phyloP scores from a whole-genome alignment of 2,329 filamentous ascomycete genomes.

The Fusarium udum region DNA sequence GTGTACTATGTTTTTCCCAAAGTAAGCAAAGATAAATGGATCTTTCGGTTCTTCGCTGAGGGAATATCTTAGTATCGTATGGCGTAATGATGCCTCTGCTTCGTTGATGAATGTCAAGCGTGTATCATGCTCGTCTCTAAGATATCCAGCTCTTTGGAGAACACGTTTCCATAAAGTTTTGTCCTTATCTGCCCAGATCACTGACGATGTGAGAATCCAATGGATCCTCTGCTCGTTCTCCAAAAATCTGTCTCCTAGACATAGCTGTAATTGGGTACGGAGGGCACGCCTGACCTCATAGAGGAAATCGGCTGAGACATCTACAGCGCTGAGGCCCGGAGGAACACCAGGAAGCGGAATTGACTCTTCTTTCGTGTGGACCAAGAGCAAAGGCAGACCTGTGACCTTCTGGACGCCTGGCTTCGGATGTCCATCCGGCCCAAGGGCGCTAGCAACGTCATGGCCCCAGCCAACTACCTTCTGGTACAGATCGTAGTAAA shows the following conservation, averaged over 20 bases:
- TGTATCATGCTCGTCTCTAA: neutral
- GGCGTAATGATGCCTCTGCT: neutral
- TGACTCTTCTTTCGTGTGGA: neutral
- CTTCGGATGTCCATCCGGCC: neutral
- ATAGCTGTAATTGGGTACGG: neutral
- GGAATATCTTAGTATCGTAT: fast-evolving
- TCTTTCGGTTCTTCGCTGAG: fast-evolving
- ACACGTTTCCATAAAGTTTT: neutral
- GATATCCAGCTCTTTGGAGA: neutral
- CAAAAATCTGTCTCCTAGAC: neutral
- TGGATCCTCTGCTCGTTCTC: neutral
- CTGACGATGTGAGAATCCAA: neutral
- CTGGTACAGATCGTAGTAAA: neutral
- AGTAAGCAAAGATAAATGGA: neutral
- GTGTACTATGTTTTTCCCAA: neutral
- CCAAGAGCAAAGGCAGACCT: neutral
- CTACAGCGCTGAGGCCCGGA: neutral
- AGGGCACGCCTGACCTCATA: neutral
- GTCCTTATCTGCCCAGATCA: neutral
- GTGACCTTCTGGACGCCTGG: neutral
- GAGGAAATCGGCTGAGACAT: neutral
- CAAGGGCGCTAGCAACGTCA: neutral
- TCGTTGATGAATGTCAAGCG: neutral
- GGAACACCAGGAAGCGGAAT: fast-evolving
- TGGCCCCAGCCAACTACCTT: neutral